phyloP scores from a whole-genome alignment of 2,329 filamentous ascomycete genomes.

The Scolecobasidium constrictum region DNA sequence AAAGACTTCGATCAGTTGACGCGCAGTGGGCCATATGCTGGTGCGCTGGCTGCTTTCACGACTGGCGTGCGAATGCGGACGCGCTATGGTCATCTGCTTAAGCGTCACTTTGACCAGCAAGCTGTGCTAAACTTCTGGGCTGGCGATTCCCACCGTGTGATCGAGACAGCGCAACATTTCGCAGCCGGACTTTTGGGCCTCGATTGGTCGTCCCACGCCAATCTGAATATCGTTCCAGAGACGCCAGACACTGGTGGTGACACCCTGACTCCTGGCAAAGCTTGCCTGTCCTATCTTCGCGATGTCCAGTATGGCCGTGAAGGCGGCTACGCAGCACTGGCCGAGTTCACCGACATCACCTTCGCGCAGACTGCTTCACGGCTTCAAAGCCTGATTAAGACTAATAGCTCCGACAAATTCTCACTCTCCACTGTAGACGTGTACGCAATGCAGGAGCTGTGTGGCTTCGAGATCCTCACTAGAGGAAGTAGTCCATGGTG shows the following conservation, averaged over 20 bases:
- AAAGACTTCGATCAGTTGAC: constrained; percentile 43
- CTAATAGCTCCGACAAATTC: not conserved
- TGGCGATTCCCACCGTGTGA: constrained; percentile 41
- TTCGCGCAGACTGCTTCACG: not conserved
- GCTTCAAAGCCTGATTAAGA: not conserved
- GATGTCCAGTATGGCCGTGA: constrained; percentile 35
- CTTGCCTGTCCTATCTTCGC: constrained; percentile 28
- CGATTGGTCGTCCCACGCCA: constrained; percentile 24
- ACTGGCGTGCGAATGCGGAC: constrained; percentile 44
- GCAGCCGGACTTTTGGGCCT: constrained; percentile 44
- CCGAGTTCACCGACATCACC: constrained; percentile 24
- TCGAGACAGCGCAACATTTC: constrained; percentile 46
- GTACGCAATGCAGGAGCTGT: constrained; percentile 51
- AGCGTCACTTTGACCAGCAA: constrained; percentile 15
- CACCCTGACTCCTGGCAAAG: constrained; percentile 45
- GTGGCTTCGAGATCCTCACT: constrained; percentile 46
- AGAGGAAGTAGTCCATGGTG: constrained; percentile 46
- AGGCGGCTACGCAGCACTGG: constrained; percentile 38
- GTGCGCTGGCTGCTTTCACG: constrained; percentile 41
- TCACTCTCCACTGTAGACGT: constrained; percentile 17
- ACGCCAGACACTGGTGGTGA: constrained; percentile 37
- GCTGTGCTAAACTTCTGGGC: constrained; percentile 40
- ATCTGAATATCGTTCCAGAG: constrained; percentile 44
- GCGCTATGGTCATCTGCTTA: constrained; percentile 39
- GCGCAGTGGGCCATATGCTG: constrained; percentile 44